phyloP scores from a whole-genome alignment of 1,139 yeast genomes.

The Zhuliangozyma blackwelliae region DNA sequence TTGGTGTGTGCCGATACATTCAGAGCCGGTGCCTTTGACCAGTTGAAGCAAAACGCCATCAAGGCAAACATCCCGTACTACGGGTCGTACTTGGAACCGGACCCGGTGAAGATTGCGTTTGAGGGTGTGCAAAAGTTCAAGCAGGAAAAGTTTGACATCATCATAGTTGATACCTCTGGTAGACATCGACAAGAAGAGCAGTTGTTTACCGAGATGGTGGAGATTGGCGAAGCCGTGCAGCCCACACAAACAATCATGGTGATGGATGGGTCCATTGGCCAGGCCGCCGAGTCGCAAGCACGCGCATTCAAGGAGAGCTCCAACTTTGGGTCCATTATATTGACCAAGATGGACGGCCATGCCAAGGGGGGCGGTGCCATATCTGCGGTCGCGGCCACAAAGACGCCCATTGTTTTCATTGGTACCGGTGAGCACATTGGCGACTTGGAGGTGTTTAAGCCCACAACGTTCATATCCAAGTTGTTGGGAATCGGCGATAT shows the following conservation, averaged over 20 bases:
- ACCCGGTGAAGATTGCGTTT: conserved; percentile 86
- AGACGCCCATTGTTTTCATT: conserved; percentile 92
- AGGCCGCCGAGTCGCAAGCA: conserved; percentile 95
- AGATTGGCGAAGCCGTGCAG: conserved; percentile 76
- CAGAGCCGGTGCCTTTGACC: conserved; percentile 99
- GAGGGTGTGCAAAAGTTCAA: conserved; percentile 93
- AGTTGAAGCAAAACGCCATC: conserved; percentile 93
- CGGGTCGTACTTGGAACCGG: conserved; percentile 93
- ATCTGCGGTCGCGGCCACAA: conserved; percentile 95
- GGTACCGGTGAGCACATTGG: conserved; percentile 98
- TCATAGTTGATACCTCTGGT: conserved; percentile 97
- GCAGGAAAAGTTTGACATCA: conserved; percentile 86
- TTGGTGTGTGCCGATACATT: conserved; percentile 98
- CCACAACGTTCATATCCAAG: conserved; percentile 83
- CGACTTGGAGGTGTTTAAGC: conserved; percentile 89
- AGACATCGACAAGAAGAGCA: conserved; percentile 95
- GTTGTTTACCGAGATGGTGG: conserved; percentile 90
- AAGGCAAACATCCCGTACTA: conserved; percentile 91
- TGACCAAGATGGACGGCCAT: conserved; percentile 98
- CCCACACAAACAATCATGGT: conserved; percentile 98
- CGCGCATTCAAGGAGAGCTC: conserved; percentile 90
- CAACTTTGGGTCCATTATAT: conserved; percentile 89
- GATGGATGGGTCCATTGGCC: conserved; percentile 95
- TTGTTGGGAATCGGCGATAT: conserved; percentile 93
- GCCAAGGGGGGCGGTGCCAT: conserved; percentile 99